Conservation (phyloP, 305 asterid genomes). For the Fraxinus floribunda region DNA sequence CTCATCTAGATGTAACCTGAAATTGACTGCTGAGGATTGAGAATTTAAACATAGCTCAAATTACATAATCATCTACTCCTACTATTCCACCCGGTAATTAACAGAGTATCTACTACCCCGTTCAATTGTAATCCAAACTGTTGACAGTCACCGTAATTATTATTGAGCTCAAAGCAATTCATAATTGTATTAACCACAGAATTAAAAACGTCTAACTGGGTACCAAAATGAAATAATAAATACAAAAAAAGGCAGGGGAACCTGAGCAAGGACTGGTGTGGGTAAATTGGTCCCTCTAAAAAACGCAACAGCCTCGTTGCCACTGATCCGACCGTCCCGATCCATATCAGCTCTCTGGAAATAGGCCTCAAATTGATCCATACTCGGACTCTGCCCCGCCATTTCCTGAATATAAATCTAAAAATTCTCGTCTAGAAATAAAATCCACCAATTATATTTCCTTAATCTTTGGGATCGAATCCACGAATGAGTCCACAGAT, state of each 20-base stretch:
- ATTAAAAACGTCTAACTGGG: conserved; percentile 6
- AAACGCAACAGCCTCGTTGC: conserved; percentile 72
- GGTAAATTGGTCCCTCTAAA: conserved; percentile 65
- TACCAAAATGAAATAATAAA: neutral
- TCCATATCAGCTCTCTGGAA: conserved; percentile 78
- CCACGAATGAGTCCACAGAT: conserved; percentile 40
- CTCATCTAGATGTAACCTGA: neutral
- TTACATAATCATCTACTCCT: conserved; percentile 11
- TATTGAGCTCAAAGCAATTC: conserved; percentile 15
- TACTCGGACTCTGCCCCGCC: conserved; percentile 47
- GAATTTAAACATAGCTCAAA: conserved; percentile 15
- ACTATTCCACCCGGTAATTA: conserved; percentile 12
- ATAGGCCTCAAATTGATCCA: conserved; percentile 70
- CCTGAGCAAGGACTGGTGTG: conserved; percentile 81
- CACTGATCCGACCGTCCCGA: conserved; percentile 81
- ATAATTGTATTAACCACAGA: neutral
- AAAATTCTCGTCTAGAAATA: conserved; percentile 15
- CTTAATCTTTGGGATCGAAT: conserved; percentile 24
- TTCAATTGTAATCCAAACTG: conserved; percentile 18
- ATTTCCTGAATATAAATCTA: conserved; percentile 27
- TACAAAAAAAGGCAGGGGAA: conserved; percentile 11
- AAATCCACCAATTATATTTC: neutral
- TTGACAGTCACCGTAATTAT: conserved; percentile 11
- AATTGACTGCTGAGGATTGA: neutral
- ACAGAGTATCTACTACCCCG: conserved; percentile 1